A percentile compares a stretch with the other conserved stretches of the same genome.
phyloP scores from a whole-genome alignment of 2,329 filamentous ascomycete species.

The Laburnicola sp. region DNA sequence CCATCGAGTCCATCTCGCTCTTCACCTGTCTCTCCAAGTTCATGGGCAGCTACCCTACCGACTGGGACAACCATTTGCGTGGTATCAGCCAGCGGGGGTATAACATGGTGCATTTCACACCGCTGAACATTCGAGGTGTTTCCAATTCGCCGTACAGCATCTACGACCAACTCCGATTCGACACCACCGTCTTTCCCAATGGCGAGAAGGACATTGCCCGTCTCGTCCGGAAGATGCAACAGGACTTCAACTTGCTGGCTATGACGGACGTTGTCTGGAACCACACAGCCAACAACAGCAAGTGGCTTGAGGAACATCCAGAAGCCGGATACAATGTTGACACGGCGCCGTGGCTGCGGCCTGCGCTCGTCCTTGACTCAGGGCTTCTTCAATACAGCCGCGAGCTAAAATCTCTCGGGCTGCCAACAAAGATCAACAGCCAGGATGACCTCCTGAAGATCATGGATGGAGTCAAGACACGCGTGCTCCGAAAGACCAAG shows the following conservation, averaged over 20 bases:
- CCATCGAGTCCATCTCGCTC: conserved; percentile 83
- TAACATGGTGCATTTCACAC: conserved; percentile 99
- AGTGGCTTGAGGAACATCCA: conserved; percentile 91
- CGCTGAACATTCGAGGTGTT: conserved; percentile 80
- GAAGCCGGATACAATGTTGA: conserved; percentile 93
- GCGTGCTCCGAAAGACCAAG: conserved; percentile 74
- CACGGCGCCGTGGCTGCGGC: conserved; percentile 74
- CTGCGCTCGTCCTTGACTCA: conserved; percentile 74
- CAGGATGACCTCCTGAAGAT: conserved; percentile 75
- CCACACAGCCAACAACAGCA: conserved; percentile 93
- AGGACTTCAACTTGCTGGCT: conserved; percentile 80
- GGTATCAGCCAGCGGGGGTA: conserved; percentile 91
- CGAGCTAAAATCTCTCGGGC: conserved; percentile 65
- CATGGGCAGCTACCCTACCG: conserved; percentile 86
- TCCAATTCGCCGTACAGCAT: conserved; percentile 98
- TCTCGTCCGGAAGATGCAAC: conserved; percentile 79
- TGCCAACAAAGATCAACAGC: conserved; percentile 73
- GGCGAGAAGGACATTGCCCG: conserved; percentile 80
- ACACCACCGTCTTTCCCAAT: conserved; percentile 76
- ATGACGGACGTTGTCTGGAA: conserved; percentile 98
- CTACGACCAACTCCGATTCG: conserved; percentile 88
- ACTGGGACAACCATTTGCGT: conserved; percentile 86
- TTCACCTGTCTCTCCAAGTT: conserved; percentile 98
- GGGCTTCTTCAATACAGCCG: conserved; percentile 68
- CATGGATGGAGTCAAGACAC: conserved; percentile 80